Base-by-base conservation (phyloP, 2,329 filamentous ascomycete species). In the Celoporthe dispersa region DNA sequence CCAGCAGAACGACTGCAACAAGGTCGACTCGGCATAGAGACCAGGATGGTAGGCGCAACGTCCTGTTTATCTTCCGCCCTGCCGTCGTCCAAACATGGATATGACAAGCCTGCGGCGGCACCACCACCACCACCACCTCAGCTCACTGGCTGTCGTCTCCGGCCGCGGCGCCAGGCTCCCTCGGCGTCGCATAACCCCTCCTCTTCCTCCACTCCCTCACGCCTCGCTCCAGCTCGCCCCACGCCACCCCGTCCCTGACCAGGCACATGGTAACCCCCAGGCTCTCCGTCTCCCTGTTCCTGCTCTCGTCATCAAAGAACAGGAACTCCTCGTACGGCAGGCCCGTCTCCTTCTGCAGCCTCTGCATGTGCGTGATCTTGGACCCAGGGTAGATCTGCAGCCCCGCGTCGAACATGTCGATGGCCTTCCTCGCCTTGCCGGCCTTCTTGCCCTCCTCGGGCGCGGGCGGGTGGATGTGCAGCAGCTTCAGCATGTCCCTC, bases 221-320 rank as follows among this genome's bases (percentile, higher is more conserved):
- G 0, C 94, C 95, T 70, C 85, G 86, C 80, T 97, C 94, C 28
- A 98, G 82, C 82, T 96, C 94, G 0, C 84, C 84, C 81, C 89
- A 91, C 2, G 87, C 90, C 67, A 97, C 89, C 0, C 94, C 94
- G 78, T 97, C 91, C 68, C 87, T 83, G 0, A 98, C 91, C 64
- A 98, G 81, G 77, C 89, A 90, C 88, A 98, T 97, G 0, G 92
- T 92, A 3, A 97, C 92, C 0, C 94, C 94, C 64, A 98, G 76
- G 35, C 78, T 82, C 82, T 91, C 89, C 0, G 97, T 95, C 77
- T 98, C 94, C 70, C 88, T 85, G 77, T 98, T 98, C 71, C 95
- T 83, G 66, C 86, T 85, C 86, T 98, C 95, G 75, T 98, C 95
- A 75, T 98, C 95, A 74, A 98, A 98, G 80, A 98, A 98, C 44